These are phyloP conservation scores for Lolium multiflorum DNA, from an alignment of 176 grass and related monocot genomes.

Conservation along the genomic window DNA sequence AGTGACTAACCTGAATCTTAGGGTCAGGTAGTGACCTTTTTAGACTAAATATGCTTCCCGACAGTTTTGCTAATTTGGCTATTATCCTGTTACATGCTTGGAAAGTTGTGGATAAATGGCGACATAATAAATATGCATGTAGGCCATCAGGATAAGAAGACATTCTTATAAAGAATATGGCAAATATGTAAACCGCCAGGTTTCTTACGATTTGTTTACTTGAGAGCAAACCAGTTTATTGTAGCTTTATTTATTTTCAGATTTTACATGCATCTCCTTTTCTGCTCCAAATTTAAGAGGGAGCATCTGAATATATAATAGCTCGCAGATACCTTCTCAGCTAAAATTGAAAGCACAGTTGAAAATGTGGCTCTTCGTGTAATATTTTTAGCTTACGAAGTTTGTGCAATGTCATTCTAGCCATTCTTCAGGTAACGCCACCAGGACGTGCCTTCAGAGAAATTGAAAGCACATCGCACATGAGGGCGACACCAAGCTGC, in stretches of 20 bases:
- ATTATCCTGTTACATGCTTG: background rate
- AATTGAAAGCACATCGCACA: too few relatives aligned
- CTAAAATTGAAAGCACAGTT: too few relatives aligned
- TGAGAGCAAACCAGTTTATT: background rate
- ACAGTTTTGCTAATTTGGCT: background rate
- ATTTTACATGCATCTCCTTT: background rate
- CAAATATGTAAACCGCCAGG: background rate
- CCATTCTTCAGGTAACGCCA: too few relatives aligned
- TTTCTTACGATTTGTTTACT: background rate
- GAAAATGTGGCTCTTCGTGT: too few relatives aligned
- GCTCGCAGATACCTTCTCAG: too few relatives aligned
- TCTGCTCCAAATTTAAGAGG: background rate
- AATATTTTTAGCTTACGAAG: too few relatives aligned
- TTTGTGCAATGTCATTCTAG: too few relatives aligned
- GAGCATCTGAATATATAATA: background rate
- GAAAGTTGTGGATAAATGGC: background rate
- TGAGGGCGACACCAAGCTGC: too few relatives aligned
- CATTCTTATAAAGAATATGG: background rate
- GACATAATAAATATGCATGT: background rate
- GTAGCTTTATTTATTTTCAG: background rate
- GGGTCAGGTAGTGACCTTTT: background rate
- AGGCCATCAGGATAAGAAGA: background rate
- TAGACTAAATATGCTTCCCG: background rate
- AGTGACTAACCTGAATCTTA: background rate
- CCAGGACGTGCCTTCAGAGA: too few relatives aligned